These are phyloP conservation scores for Boeremia lycopersici DNA, from an alignment of 2,329 filamentous ascomycete species.

Conservation along the genomic window DNA sequence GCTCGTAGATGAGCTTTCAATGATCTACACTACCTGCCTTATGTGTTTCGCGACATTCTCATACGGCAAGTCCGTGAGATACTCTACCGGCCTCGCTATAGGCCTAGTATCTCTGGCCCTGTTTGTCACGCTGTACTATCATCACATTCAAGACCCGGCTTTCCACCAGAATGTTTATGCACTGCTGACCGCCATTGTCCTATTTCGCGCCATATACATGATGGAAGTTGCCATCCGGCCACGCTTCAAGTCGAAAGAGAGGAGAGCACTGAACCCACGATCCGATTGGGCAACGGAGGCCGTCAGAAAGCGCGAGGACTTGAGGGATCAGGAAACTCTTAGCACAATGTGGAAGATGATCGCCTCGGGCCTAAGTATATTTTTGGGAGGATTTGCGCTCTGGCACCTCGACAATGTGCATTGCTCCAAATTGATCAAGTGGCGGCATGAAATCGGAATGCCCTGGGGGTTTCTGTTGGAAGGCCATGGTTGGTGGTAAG, in stretches of 20 bases:
- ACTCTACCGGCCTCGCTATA: slow-evolving; percentile 62
- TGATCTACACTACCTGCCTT: slow-evolving; percentile 74
- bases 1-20: slow-evolving; percentile 71
- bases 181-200: slow-evolving; percentile 70
- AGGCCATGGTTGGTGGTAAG: slow-evolving; percentile 74
- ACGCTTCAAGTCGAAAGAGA: slow-evolving; percentile 53
- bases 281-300: slow-evolving; percentile 35
- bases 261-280: slow-evolving; percentile 40
- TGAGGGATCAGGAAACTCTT: slow-evolving; percentile 63
- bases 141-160: slow-evolving; percentile 77
- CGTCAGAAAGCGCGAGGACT: slow-evolving; percentile 57
- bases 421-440: slow-evolving; percentile 68
- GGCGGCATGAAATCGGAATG: slow-evolving; percentile 71
- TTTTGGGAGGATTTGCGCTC: slow-evolving; percentile 75
- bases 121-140: slow-evolving; percentile 81
- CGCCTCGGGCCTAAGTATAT: slow-evolving; percentile 68
- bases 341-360: slow-evolving; percentile 80
- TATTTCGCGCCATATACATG: slow-evolving; percentile 75
- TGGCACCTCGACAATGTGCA: slow-evolving; percentile 83
- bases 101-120: slow-evolving; percentile 58
- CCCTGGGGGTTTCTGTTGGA: slow-evolving; percentile 81
- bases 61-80: slow-evolving; percentile 62
- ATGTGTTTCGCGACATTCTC: slow-evolving; percentile 76
- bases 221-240: slow-evolving; percentile 73
- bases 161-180: slow-evolving; percentile 86